Conservation (phyloP, 306 rosid species). For the Castanopsis chinensis region DNA sequence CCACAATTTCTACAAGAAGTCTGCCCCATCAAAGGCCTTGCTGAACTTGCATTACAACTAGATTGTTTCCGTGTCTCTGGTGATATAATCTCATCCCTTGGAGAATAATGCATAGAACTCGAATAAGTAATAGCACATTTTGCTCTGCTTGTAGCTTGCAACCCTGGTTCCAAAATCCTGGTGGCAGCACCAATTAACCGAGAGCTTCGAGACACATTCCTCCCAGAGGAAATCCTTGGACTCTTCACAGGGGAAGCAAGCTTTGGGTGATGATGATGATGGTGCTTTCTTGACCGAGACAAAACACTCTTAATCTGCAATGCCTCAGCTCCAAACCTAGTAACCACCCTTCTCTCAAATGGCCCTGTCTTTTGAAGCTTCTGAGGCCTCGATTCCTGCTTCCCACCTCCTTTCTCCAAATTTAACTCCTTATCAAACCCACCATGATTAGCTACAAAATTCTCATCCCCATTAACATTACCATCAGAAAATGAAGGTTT, state of each 20-base stretch:
- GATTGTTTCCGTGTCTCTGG: slow-evolving; percentile 28
- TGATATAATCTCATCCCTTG: slow-evolving; percentile 23
- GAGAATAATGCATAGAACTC: slow-evolving; percentile 36
- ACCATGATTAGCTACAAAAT: slow-evolving; percentile 11
- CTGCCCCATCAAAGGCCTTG: slow-evolving; percentile 43
- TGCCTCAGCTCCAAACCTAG: slow-evolving; percentile 73
- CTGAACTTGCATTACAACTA: slow-evolving; percentile 25
- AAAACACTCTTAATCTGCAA: slow-evolving; percentile 73
- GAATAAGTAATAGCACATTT: slow-evolving; percentile 51
- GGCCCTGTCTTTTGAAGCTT: slow-evolving; percentile 70
- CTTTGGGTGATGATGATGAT: slow-evolving; percentile 48
- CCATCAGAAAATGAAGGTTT: slow-evolving; percentile 41
- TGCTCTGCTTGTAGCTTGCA: slow-evolving; percentile 55
- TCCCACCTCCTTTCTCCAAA: slow-evolving; percentile 47
- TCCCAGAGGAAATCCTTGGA: slow-evolving; percentile 54
- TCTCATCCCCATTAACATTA: slow-evolving; percentile 32
- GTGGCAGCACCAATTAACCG: slow-evolving; percentile 86
- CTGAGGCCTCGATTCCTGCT: slow-evolving; percentile 77
- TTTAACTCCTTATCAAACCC: slow-evolving; percentile 40
- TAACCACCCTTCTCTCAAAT: slow-evolving; percentile 56
- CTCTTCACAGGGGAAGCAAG: slow-evolving; percentile 65
- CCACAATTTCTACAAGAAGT: slow-evolving; percentile 71
- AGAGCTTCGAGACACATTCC: slow-evolving; percentile 55
- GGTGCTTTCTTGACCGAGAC: slow-evolving; percentile 56
- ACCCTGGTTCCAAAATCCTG: slow-evolving; percentile 81